Evolutionary conservation across 1,284 basidiomycete species (phyloP), one percentile per base, ranked within the genome.

Genomic region (Moesziomyces aphidis): DNA sequence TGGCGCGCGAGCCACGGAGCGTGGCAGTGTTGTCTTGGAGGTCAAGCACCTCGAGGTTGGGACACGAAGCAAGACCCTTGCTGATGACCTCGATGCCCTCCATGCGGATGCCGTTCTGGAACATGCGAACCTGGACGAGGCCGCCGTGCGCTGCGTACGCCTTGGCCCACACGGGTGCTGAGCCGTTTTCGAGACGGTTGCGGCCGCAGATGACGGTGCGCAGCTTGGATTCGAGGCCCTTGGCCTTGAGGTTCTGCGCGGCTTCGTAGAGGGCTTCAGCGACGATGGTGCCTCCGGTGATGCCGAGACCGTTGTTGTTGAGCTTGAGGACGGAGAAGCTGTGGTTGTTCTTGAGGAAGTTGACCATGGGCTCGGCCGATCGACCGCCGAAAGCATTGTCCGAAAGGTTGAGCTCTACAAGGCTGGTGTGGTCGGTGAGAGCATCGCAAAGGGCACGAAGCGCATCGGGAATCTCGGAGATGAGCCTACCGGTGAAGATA

Each of bases 311-410:
- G 86, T 98, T 99, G 88, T 99, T 99, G 86, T 94, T 97, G 72
- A 99, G 90, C 81, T 91, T 92, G 83, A 99, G 90, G 61, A 93
- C 88, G 90, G 90, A 85, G 94, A 96, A 78, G 90, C 87, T 56
- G 72, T 73, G 82, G 73, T 79, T 84, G 66, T 81, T 73, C n/a
- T 70, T 80, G 64, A 82, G 70, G 87, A 97, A 93, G 49, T 92
- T 91, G 51, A 95, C 94, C 87, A 99, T 93, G 48, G 95, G 94
- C 80, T 97, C 93, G 19, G 96, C 94, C 45, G 93, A 95, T 78
- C 96, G 91, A 34, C 94, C 95, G 42, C 96, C 96, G 77, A 98
- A 98, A 7, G 96, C 96, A 80, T 99, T 99, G 86, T 99, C 95
- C 76, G 91, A 93, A 47, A 99, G 89, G 85, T 99, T 90, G 81